phyloP scores from a whole-genome alignment of 106 monocot species.

The Gastrodia elata region DNA sequence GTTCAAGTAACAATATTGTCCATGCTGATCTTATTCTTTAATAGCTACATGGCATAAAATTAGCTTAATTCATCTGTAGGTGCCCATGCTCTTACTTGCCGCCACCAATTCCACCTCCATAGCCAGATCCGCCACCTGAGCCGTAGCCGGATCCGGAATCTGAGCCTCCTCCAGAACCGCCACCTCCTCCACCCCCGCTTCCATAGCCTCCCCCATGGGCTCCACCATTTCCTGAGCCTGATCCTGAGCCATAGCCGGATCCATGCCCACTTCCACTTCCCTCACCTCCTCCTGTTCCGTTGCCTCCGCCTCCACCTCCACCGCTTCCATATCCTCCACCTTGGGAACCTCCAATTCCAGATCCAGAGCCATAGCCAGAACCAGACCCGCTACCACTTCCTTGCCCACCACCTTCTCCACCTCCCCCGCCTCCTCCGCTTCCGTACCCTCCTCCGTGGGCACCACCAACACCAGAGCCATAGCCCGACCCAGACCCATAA shows the following conservation, averaged over 20 bases:
- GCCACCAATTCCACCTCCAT: too few species aligned
- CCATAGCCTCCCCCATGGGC: slow-evolving; percentile 11
- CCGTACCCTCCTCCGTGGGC: too few species aligned
- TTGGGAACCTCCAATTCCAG: slow-evolving; percentile 5
- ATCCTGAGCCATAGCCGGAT: slow-evolving; percentile 15
- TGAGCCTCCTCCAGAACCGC: neutral
- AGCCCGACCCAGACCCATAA: neutral
- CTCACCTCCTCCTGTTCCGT: slow-evolving; percentile 8
- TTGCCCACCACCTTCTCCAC: slow-evolving; percentile 10
- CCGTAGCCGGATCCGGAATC: slow-evolving; percentile 6
- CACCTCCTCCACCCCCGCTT: slow-evolving; percentile 13
- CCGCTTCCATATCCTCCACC: slow-evolving; percentile 5
- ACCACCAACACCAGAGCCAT: slow-evolving; percentile 11
- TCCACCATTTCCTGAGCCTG: slow-evolving; percentile 12
- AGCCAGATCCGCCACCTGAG: slow-evolving; percentile 6
- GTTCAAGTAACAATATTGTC: too few species aligned
- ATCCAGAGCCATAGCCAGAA: slow-evolving; percentile 11
- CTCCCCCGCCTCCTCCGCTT: neutral
- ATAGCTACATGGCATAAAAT: too few species aligned
- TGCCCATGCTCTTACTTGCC: too few species aligned
- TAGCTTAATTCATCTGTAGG: too few species aligned
- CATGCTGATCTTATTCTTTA: too few species aligned
- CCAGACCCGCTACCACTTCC: slow-evolving; percentile 11
- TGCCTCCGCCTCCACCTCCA: slow-evolving; percentile 13
- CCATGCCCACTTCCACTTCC: slow-evolving; percentile 17